These are phyloP conservation scores for Phlebiopsis gigantea DNA, from an alignment of 768 basidiomycete genomes.

Conservation along the genomic window DNA sequence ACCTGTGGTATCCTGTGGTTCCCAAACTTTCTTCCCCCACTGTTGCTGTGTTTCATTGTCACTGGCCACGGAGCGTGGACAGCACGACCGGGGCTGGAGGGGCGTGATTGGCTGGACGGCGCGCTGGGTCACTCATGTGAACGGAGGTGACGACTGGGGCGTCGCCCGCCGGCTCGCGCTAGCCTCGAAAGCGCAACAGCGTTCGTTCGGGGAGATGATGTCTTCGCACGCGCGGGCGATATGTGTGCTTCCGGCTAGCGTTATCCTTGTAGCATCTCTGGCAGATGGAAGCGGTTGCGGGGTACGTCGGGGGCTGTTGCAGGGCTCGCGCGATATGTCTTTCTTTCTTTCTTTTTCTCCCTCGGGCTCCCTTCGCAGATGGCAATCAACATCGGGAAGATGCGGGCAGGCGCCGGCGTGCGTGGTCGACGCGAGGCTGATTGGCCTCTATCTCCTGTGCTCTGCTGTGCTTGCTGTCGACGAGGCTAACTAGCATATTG, in stretches of 20 bases:
- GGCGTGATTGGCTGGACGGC: not conserved
- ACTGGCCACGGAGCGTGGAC: not conserved
- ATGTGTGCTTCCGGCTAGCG: conserved; percentile 1
- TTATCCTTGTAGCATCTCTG: conserved; percentile 5
- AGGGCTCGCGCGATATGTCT: not conserved
- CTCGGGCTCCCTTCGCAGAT: not conserved
- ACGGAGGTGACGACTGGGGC: conserved; percentile 5
- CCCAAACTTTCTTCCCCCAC: not conserved
- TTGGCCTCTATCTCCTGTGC: not conserved
- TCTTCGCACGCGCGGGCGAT: not conserved
- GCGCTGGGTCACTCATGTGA: conserved; percentile 5
- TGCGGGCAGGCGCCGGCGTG: not conserved
- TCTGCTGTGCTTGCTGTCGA: not conserved
- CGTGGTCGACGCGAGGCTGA: not conserved
- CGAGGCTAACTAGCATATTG: not conserved
- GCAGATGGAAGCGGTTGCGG: not conserved
- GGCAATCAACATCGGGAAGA: too few species aligned
- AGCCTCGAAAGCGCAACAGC: not conserved
- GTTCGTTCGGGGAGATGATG: not conserved
- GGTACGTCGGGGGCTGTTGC: not conserved
- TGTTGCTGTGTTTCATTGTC: not conserved
- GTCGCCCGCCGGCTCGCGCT: not conserved
- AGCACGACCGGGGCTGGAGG: not conserved
- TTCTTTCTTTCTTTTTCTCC: not conserved
- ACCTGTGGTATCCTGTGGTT: conserved; percentile 3